Conservation (phyloP, 208 protist species). For the Porcisia hertigi region DNA sequence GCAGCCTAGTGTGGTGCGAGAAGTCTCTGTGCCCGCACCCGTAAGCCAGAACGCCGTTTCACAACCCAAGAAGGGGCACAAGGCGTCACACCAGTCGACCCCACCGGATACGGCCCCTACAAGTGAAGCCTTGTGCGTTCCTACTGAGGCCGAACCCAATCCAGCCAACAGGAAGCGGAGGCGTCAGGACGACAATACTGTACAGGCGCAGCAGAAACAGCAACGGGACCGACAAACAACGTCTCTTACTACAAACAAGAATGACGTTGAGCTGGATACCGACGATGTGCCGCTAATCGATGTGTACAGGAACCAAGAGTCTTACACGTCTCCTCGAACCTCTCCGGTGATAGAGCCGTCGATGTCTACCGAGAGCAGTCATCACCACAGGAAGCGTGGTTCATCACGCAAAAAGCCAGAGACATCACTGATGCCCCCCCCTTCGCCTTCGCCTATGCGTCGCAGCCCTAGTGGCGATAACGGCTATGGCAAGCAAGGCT, state of each 20-base stretch:
- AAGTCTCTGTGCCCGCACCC: not conserved
- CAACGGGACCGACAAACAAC: slow-evolving; percentile 1
- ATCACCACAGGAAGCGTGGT: slow-evolving; percentile 20
- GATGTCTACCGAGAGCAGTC: slow-evolving; percentile 1
- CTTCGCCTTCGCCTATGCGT: slow-evolving; percentile 6
- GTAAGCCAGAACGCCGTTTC: not conserved
- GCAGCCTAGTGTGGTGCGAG: slow-evolving; percentile 1
- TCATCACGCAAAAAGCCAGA: slow-evolving; percentile 4
- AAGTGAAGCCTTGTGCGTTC: not conserved
- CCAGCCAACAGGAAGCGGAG: slow-evolving; percentile 29
- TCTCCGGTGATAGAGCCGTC: slow-evolving; percentile 8
- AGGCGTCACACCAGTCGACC: slow-evolving; percentile 7
- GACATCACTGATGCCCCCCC: not conserved
- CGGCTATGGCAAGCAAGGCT: slow-evolving; percentile 3
- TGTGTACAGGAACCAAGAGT: not conserved
- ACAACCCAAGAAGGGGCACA: slow-evolving; percentile 30
- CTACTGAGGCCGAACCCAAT: not conserved
- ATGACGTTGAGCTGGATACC: not conserved
- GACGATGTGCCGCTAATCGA: slow-evolving; percentile 25
- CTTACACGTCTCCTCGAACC: slow-evolving; percentile 7
- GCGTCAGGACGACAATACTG: slow-evolving; percentile 17
- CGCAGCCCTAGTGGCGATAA: slow-evolving; percentile 2
- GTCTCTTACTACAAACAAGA: not conserved
- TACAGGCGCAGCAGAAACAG: not conserved
- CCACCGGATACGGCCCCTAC: not conserved